Evolutionary conservation across 2,329 filamentous ascomycete species (phyloP).

Genomic region (Sporothrix curviconia): DNA sequence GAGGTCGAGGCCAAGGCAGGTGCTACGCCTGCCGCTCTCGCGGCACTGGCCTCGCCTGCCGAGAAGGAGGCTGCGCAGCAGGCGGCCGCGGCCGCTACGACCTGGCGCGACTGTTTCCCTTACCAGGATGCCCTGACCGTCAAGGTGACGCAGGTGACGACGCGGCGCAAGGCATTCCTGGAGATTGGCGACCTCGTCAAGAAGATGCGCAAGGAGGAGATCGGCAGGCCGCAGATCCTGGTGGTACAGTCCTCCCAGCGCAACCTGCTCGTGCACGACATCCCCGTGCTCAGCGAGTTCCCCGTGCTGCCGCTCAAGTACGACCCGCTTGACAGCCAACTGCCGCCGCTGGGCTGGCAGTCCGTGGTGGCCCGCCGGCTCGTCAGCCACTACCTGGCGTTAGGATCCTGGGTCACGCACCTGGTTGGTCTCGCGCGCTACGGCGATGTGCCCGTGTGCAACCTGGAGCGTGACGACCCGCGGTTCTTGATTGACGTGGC

Average conservation of each 20-base stretch:
- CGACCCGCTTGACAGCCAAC: slow-evolving; percentile 74
- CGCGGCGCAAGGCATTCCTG: slow-evolving; percentile 78
- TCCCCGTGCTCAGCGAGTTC: slow-evolving; percentile 76
- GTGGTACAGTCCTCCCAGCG: slow-evolving; percentile 87
- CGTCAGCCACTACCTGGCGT: slow-evolving; percentile 81
- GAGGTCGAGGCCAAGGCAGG: slow-evolving; percentile 32
- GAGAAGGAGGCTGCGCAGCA: slow-evolving; percentile 31
- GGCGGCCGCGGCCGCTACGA: slow-evolving; percentile 60
- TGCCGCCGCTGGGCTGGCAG: slow-evolving; percentile 93
- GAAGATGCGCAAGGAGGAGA: slow-evolving; percentile 82
- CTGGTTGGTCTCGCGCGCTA: slow-evolving; percentile 82
- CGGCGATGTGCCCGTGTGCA: slow-evolving; percentile 90
- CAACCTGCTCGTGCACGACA: slow-evolving; percentile 72
- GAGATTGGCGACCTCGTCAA: slow-evolving; percentile 84
- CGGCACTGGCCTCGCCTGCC: slow-evolving; percentile 6
- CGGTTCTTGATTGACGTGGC: slow-evolving; percentile 93
- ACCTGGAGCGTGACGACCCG: slow-evolving; percentile 89
- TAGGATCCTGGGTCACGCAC: slow-evolving; percentile 90
- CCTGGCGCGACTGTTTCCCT: slow-evolving; percentile 73
- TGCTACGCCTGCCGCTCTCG: not conserved
- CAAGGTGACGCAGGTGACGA: slow-evolving; percentile 81
- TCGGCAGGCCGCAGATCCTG: slow-evolving; percentile 66
- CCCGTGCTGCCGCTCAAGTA: slow-evolving; percentile 74
- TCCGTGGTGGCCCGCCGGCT: slow-evolving; percentile 77
- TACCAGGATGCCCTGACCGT: slow-evolving; percentile 85